Evolutionary conservation across 768 basidiomycete genomes (phyloP).

Genomic region (Wakefieldia striispora): DNA sequence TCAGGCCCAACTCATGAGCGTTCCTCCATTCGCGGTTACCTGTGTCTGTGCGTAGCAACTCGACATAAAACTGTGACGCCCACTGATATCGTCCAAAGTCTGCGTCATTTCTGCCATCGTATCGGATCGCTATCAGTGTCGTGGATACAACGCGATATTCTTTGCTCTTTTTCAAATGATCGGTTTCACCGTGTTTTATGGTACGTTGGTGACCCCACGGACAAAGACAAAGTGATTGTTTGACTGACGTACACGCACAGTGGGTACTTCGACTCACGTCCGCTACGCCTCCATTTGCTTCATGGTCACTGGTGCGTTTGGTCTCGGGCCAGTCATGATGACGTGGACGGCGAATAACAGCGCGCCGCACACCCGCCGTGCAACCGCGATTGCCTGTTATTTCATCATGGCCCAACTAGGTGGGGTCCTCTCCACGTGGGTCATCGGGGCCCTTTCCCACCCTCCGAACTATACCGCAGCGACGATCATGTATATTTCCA

Average conservation of each 20-base stretch:
- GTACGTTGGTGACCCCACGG: background rate
- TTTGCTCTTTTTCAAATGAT: constrained; percentile 43
- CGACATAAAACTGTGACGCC: background rate
- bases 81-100: constrained; percentile 22
- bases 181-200: constrained; percentile 2
- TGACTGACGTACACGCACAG: constrained; percentile 7
- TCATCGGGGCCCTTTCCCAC: constrained; percentile 50
- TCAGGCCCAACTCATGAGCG: constrained; percentile 59
- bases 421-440: constrained; percentile 63
- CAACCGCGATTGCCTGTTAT: constrained; percentile 53
- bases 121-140: constrained; percentile 52
- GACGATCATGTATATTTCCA: constrained; percentile 34
- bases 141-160: constrained; percentile 47
- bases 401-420: constrained; percentile 56
- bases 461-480: constrained; percentile 50
- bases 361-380: constrained; percentile 53
- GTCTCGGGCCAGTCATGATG: constrained; percentile 46
- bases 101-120: constrained; percentile 41
- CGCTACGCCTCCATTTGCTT: constrained; percentile 61
- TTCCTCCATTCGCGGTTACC: constrained; percentile 49
- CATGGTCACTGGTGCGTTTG: constrained; percentile 49
- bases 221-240: too few relatives aligned
- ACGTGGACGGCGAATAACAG: constrained; percentile 66
- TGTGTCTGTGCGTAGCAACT: constrained; percentile 39
- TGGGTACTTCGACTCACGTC: constrained; percentile 32